A percentile compares a stretch with the other conserved stretches of the same genome.
phyloP scores from a whole-genome alignment of 2,329 filamentous ascomycete genomes.

The Cercospora zeina region DNA sequence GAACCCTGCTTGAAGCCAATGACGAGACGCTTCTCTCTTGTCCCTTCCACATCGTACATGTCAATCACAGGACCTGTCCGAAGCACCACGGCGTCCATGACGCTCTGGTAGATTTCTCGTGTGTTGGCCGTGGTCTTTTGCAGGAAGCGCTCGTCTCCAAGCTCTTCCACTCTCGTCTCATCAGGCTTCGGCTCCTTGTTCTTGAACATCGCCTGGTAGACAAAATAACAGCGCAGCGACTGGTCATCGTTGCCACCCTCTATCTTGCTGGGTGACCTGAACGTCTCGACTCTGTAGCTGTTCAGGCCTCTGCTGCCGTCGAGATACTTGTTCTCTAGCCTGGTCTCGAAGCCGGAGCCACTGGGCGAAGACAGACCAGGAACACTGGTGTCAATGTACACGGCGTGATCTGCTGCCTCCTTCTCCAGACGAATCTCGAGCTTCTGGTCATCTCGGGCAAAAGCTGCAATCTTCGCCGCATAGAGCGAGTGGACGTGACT shows the following conservation, averaged over 20 bases:
- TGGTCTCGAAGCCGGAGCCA: conserved; percentile 89
- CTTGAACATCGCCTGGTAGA: conserved; percentile 92
- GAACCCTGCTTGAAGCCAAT: conserved; percentile 93
- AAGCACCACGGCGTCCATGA: conserved; percentile 80
- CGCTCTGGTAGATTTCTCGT: conserved; percentile 90
- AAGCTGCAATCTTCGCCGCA: conserved; percentile 92
- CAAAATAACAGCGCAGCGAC: conserved; percentile 94
- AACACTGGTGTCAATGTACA: conserved; percentile 97
- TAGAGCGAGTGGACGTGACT: conserved; percentile 96
- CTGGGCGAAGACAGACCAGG: conserved; percentile 74
- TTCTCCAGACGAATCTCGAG: conserved; percentile 95
- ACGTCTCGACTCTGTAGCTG: conserved; percentile 93
- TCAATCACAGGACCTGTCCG: conserved; percentile 95
- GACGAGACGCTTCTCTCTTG: conserved; percentile 88
- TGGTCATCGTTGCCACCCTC: conserved; percentile 69
- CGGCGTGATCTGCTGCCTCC: conserved; percentile 90
- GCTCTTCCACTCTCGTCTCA: conserved; percentile 86
- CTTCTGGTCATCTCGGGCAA: conserved; percentile 87
- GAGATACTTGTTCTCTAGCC: conserved; percentile 93
- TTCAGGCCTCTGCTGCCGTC: conserved; percentile 70
- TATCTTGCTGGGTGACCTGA: conserved; percentile 82
- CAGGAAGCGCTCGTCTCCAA: conserved; percentile 90
- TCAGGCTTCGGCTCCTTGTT: conserved; percentile 69
- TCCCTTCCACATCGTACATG: conserved; percentile 91
- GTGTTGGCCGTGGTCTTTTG: conserved; percentile 96